These are phyloP conservation scores for Raphanus hybrid DNA, from an alignment of 441 rosid genomes.

Conservation along the genomic window DNA sequence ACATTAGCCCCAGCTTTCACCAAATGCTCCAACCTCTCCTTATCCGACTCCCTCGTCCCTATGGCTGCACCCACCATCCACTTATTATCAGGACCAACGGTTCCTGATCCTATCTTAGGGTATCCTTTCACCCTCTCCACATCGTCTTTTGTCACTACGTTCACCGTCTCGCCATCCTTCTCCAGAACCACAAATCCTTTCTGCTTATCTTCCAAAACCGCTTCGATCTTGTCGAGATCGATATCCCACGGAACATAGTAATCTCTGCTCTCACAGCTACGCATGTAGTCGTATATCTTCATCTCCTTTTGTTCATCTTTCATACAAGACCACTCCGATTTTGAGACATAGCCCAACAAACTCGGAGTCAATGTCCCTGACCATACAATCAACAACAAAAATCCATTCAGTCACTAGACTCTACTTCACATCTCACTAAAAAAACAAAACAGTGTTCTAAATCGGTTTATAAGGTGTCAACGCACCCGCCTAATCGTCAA, in stretches of 20 bases:
- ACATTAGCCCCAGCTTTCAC: conserved; percentile 86
- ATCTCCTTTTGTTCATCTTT: conserved; percentile 59
- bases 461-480: too few species aligned
- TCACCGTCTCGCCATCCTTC: conserved; percentile 63
- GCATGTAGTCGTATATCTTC: conserved; percentile 62
- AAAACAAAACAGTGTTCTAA: too few species aligned
- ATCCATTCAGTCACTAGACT: neutral
- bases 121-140: conserved; percentile 73
- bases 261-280: conserved; percentile 45
- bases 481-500: too few species aligned
- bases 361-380: conserved; percentile 58
- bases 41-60: conserved; percentile 82
- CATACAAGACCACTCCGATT: conserved; percentile 57
- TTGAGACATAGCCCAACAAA: conserved; percentile 64
- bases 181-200: conserved; percentile 62
- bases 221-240: conserved; percentile 62
- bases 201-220: conserved; percentile 49
- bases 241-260: conserved; percentile 58
- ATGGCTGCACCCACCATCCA: conserved; percentile 96
- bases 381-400: conserved; percentile 14
- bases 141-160: conserved; percentile 69
- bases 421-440: neutral
- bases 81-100: conserved; percentile 66
- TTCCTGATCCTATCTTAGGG: conserved; percentile 71
- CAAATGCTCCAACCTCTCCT: conserved; percentile 79